Evolutionary conservation across 208 protist genomes (phyloP).

Genomic region (Crithidia mellificae): DNA sequence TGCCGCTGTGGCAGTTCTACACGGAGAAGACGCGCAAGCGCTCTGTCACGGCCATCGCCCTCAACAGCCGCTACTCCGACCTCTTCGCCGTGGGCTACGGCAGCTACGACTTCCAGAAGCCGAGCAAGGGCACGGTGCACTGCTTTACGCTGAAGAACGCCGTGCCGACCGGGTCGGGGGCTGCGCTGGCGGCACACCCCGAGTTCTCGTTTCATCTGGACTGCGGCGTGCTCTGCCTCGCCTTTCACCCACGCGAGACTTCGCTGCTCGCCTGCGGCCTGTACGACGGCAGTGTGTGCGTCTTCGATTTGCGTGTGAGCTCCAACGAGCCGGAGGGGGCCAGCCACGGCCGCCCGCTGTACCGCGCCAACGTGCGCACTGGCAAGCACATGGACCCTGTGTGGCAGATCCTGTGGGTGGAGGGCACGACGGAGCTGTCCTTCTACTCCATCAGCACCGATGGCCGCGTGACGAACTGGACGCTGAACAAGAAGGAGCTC

Average conservation of each 20-base stretch:
- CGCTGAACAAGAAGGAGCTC: constrained; percentile 95
- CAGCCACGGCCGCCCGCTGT: constrained; percentile 80
- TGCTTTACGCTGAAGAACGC: constrained; percentile 98
- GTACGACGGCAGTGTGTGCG: constrained; percentile 95
- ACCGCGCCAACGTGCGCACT: constrained; percentile 89
- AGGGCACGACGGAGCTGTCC: constrained; percentile 64
- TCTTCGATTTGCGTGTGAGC: constrained; percentile 92
- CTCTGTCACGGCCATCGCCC: constrained; percentile 93
- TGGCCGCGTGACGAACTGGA: constrained; percentile 95
- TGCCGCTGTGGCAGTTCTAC: constrained; percentile 96
- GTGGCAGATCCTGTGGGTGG: constrained; percentile 93
- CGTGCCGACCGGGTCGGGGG: constrained; percentile 65
- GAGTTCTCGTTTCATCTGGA: constrained; percentile 92
- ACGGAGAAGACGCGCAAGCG: constrained; percentile 84
- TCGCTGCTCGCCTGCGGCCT: constrained; percentile 94
- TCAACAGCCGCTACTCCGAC: constrained; percentile 95
- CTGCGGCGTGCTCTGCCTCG: constrained; percentile 95
- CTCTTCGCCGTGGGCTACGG: constrained; percentile 97
- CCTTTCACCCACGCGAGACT: constrained; percentile 92
- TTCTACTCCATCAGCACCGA: constrained; percentile 97
- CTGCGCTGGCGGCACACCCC: constrained; percentile 80
- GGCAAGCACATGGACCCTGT: constrained; percentile 98
- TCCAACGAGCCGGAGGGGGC: constrained; percentile 40
- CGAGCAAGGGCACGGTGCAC: constrained; percentile 91
- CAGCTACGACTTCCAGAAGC: constrained; percentile 97